Percentiles rank a stretch among this genome's conserved stretches.
These are phyloP conservation scores for Ophiosphaerella narmari DNA, from an alignment of 2,329 filamentous ascomycete genomes.

Conservation along the genomic window DNA sequence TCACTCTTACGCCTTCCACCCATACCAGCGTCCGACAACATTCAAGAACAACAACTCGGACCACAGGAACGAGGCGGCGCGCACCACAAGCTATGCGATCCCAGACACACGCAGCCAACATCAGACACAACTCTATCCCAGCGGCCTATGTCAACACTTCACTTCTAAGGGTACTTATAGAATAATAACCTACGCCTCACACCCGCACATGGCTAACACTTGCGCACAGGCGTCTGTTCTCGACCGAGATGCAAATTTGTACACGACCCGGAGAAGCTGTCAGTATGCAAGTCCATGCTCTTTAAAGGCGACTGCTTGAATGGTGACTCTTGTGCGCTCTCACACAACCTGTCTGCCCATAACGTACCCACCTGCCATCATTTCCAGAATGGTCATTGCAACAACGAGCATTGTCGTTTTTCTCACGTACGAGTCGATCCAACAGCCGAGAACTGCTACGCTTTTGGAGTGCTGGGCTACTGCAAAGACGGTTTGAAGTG, in stretches of 20 bases:
- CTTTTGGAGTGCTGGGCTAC: conserved; percentile 85
- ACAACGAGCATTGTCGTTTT: conserved; percentile 84
- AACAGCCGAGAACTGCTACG: conserved; percentile 77
- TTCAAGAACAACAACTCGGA: conserved; percentile 16
- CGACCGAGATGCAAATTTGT: conserved; percentile 78
- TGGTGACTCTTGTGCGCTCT: conserved; percentile 84
- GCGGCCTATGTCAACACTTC: conserved; percentile 30
- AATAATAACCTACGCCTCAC: conserved; percentile 5
- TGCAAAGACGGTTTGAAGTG: conserved; percentile 82
- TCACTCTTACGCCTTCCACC: conserved; percentile 20
- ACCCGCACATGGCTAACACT: conserved; percentile 19
- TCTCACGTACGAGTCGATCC: conserved; percentile 80
- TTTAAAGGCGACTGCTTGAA: conserved; percentile 76
- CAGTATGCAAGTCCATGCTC: conserved; percentile 86
- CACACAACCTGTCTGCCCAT: conserved; percentile 81
- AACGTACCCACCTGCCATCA: conserved; percentile 88
- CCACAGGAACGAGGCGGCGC: not conserved
- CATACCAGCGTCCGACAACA: conserved; percentile 21
- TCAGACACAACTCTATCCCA: conserved; percentile 11
- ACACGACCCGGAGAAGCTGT: conserved; percentile 85
- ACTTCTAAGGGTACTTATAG: conserved; percentile 40
- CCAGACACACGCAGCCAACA: conserved; percentile 3
- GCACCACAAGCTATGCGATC: not conserved
- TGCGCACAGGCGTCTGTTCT: conserved; percentile 72
- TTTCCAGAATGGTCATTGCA: conserved; percentile 87